phyloP scores from a whole-genome alignment of 1,284 basidiomycete genomes.

The Vanrija sp. region DNA sequence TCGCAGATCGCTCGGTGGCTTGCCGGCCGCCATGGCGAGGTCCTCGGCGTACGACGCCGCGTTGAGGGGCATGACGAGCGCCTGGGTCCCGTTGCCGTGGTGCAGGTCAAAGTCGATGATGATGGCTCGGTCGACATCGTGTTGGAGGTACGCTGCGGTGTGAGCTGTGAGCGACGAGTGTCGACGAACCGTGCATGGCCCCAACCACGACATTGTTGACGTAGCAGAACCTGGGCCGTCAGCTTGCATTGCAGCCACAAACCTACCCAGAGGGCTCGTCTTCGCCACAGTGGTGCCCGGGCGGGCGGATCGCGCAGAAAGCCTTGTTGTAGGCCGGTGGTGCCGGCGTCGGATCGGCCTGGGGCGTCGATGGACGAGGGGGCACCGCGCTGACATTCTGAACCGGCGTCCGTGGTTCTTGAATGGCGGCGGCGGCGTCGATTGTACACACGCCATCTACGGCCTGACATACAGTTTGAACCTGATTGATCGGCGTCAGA shows the following conservation, averaged over 20 bases:
- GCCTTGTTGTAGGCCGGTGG: conserved; percentile 52
- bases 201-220: conserved; percentile 89
- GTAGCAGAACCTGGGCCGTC: conserved; percentile 65
- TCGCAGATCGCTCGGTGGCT: conserved; percentile 33
- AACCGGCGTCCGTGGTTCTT: conserved; percentile 4
- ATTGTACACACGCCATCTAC: conserved; percentile 60
- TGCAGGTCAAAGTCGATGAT: conserved; percentile 94
- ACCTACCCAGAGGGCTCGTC: conserved; percentile 70
- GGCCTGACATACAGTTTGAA: conserved; percentile 71
- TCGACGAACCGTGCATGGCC: conserved; percentile 71
- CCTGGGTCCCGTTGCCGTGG: conserved; percentile 92
- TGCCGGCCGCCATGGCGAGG: conserved; percentile 54
- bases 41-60: conserved; percentile 71
- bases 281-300: conserved; percentile 88
- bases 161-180: not conserved
- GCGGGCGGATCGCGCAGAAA: conserved; percentile 80
- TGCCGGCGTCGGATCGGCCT: not conserved
- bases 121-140: conserved; percentile 72
- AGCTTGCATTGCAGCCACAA: not conserved
- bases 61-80: conserved; percentile 87
- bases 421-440: conserved; percentile 34
- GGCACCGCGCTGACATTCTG: not conserved
- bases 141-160: conserved; percentile 66
- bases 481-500: conserved; percentile 58
- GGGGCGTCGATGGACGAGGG: conserved; percentile 23